Conservation (phyloP, 345 rosid species). For the Moricandia arvensis region DNA sequence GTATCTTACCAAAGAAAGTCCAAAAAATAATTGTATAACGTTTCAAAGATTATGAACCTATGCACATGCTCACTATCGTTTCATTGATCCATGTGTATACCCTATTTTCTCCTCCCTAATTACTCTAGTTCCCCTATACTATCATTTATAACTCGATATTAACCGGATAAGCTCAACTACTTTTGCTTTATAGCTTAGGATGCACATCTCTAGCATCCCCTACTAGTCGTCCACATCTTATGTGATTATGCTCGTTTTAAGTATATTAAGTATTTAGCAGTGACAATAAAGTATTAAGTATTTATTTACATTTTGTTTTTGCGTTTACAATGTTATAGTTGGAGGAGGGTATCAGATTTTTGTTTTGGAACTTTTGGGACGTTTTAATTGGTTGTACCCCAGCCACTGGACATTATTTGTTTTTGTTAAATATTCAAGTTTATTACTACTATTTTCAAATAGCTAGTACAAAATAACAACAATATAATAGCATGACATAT, state of each 20-base stretch:
- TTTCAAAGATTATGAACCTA: slow-evolving; percentile 17
- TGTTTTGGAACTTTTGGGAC: neutral
- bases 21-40: neutral
- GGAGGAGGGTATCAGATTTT: neutral
- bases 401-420: neutral
- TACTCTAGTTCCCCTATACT: slow-evolving; percentile 23
- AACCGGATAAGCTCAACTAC: slow-evolving; percentile 36
- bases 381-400: slow-evolving; percentile 8
- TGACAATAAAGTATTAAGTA: neutral
- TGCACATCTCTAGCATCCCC: slow-evolving; percentile 23
- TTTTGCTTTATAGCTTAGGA: slow-evolving; percentile 16
- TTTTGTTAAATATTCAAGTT: neutral
- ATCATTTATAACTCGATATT: neutral
- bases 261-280: too few relatives aligned
- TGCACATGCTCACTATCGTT: slow-evolving; percentile 36
- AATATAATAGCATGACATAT: neutral
- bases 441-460: neutral
- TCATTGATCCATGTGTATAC: slow-evolving; percentile 39
- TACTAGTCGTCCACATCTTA: slow-evolving; percentile 19
- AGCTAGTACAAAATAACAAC: neutral
- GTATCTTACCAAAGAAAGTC: slow-evolving; percentile 29
- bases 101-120: slow-evolving; percentile 23
- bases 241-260: neutral
- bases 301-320: neutral
- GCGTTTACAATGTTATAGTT: neutral